phyloP scores from a whole-genome alignment of 192 early-diverging fungal species.

The Backusella psychrophila region DNA sequence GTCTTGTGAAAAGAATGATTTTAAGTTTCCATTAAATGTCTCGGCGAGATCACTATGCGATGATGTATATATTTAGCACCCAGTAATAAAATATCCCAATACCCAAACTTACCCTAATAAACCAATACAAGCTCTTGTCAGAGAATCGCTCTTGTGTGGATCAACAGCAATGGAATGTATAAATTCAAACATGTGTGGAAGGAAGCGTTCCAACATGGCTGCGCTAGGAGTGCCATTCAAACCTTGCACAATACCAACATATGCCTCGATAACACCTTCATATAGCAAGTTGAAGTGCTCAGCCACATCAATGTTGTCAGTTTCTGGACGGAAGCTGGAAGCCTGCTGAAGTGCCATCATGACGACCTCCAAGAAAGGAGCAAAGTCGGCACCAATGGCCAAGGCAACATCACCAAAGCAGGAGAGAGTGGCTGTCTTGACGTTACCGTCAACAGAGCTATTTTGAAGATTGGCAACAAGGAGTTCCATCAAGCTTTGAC shows the following conservation, averaged over 20 bases:
- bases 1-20: slow-evolving; percentile 58
- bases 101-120: slow-evolving; percentile 66
- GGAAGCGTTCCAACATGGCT: slow-evolving; percentile 58
- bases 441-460: slow-evolving; percentile 74
- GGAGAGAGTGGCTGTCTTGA: slow-evolving; percentile 93
- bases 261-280: slow-evolving; percentile 91
- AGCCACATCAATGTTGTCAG: slow-evolving; percentile 70
- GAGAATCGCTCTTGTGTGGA: slow-evolving; percentile 59
- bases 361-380: slow-evolving; percentile 72
- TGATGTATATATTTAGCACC: not conserved
- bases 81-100: not conserved
- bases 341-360: slow-evolving; percentile 91
- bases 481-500: slow-evolving; percentile 82
- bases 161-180: slow-evolving; percentile 64
- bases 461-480: slow-evolving; percentile 75
- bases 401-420: slow-evolving; percentile 98
- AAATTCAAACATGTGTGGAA: slow-evolving; percentile 79
- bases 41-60: slow-evolving; percentile 91
- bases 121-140: slow-evolving; percentile 79
- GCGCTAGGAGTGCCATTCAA: slow-evolving; percentile 76
- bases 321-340: slow-evolving; percentile 59
- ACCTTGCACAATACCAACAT: slow-evolving; percentile 95
- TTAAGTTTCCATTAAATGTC: slow-evolving; percentile 76
- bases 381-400: slow-evolving; percentile 88
- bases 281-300: slow-evolving; percentile 87